phyloP scores from a whole-genome alignment of 1,284 basidiomycete species.

The Cystobasidium sp. region DNA sequence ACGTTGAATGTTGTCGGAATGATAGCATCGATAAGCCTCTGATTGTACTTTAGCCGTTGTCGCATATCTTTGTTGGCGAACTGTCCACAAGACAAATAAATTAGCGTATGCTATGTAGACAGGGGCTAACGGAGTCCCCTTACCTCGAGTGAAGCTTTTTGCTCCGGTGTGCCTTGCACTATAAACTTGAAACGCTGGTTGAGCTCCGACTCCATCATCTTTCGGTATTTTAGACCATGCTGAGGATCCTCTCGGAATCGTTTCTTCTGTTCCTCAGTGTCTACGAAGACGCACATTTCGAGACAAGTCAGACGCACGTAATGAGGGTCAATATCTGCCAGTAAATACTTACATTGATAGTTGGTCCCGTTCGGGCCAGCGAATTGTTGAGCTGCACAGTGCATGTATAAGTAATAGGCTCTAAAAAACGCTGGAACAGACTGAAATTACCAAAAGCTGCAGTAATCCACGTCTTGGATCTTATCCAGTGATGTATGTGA shows the following conservation, averaged over 20 bases:
- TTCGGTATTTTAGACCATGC: slow-evolving; percentile 51
- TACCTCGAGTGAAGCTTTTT: slow-evolving; percentile 43
- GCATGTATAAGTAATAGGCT: neutral
- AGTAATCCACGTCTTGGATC: slow-evolving; percentile 49
- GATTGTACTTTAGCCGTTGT: slow-evolving; percentile 46
- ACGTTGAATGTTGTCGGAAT: slow-evolving; percentile 46
- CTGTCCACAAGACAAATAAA: slow-evolving; percentile 25
- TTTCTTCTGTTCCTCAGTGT: slow-evolving; percentile 51
- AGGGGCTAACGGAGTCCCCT: neutral
- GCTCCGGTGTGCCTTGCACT: slow-evolving; percentile 49
- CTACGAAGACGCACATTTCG: neutral
- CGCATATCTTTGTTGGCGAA: slow-evolving; percentile 46
- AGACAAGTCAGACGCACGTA: neutral
- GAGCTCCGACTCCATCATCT: slow-evolving; percentile 53
- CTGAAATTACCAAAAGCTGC: slow-evolving; percentile 15
- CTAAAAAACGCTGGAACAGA: slow-evolving; percentile 48
- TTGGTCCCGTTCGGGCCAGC: slow-evolving; percentile 48
- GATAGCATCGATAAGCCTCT: slow-evolving; percentile 48
- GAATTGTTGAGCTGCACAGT: slow-evolving; percentile 37
- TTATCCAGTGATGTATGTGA: slow-evolving; percentile 47
- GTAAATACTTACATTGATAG: slow-evolving; percentile 45
- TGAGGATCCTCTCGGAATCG: slow-evolving; percentile 45
- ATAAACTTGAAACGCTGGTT: slow-evolving; percentile 53
- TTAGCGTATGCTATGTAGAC: neutral
- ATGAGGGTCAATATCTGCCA: neutral